Evolutionary conservation across 768 basidiomycete species (phyloP).

Genomic region (Boletus fagicola): DNA sequence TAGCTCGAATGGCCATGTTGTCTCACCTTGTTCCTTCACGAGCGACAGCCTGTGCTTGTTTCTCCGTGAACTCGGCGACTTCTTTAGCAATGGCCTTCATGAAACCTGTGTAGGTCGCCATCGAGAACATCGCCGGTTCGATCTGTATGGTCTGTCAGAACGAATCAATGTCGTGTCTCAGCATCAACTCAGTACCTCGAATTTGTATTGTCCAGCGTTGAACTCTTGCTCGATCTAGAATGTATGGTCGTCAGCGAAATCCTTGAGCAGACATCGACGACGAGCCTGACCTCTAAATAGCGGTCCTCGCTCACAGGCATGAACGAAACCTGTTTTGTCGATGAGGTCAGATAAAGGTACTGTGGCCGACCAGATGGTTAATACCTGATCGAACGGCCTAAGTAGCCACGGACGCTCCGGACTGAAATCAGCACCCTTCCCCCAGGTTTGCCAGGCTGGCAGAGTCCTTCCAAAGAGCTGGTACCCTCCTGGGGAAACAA

Average conservation of each 20-base stretch:
- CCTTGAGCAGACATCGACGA: background rate
- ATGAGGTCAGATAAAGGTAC: background rate
- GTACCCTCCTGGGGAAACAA: constrained; percentile 65
- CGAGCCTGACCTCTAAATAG: constrained; percentile 43
- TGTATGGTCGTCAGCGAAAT: background rate
- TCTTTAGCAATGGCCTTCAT: constrained; percentile 42
- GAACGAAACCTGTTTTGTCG: constrained; percentile 45
- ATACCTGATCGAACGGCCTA: constrained; percentile 59
- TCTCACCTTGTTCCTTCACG: constrained; percentile 43
- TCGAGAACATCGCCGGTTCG: constrained; percentile 51
- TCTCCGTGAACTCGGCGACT: constrained; percentile 39
- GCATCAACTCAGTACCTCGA: constrained; percentile 37
- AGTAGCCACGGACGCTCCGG: constrained; percentile 58
- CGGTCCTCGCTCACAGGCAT: constrained; percentile 44
- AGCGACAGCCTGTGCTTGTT: constrained; percentile 37
- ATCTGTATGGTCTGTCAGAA: constrained; percentile 36
- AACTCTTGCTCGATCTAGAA: constrained; percentile 49
- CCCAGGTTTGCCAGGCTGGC: constrained; percentile 66
- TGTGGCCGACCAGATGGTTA: background rate
- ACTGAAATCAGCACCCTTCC: constrained; percentile 46
- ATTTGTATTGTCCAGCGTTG: constrained; percentile 51
- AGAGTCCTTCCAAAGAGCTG: constrained; percentile 62
- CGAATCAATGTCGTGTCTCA: background rate
- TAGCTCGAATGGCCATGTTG: background rate
- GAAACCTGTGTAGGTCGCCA: constrained; percentile 47